Conservation (phyloP, 164 flowering plant species). For the Magnolia changhungtana region DNA sequence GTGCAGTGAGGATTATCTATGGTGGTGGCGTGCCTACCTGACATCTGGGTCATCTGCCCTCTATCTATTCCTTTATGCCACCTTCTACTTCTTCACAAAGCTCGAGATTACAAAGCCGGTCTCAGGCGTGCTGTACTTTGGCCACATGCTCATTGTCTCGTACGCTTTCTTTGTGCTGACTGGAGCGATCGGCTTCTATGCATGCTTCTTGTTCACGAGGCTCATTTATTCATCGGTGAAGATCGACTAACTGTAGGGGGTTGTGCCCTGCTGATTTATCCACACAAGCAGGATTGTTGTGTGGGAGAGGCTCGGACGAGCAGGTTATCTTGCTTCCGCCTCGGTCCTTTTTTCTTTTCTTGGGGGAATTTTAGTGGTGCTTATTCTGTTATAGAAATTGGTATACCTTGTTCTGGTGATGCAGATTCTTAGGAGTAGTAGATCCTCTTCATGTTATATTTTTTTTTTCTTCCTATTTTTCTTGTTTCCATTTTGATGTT, state of each 20-base stretch:
- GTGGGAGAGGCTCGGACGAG: neutral
- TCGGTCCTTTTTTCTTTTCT: neutral
- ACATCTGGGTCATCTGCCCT: slow-evolving; percentile 91
- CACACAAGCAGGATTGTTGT: neutral
- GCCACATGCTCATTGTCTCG: slow-evolving; percentile 83
- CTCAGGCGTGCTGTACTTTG: slow-evolving; percentile 75
- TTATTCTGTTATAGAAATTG: slow-evolving; percentile 6
- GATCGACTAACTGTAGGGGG: slow-evolving; percentile 49
- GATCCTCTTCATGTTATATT: neutral
- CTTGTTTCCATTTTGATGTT: neutral
- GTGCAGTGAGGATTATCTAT: slow-evolving; percentile 87
- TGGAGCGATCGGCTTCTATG: slow-evolving; percentile 85
- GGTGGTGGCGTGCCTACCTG: slow-evolving; percentile 98
- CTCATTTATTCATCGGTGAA: slow-evolving; percentile 93
- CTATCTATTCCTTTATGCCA: slow-evolving; percentile 80
- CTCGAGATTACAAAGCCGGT: slow-evolving; percentile 86
- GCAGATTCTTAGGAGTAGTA: slow-evolving; percentile 11
- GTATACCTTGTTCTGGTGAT: neutral
- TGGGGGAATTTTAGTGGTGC: neutral
- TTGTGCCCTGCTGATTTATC: neutral
- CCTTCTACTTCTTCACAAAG: slow-evolving; percentile 86
- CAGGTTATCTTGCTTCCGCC: neutral
- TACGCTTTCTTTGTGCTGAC: slow-evolving; percentile 90
- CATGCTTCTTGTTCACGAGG: slow-evolving; percentile 92
- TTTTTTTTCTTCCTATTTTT: neutral